A percentile compares a stretch with the other conserved stretches of the same genome.
phyloP scores from a whole-genome alignment of 371 early-diverging fungal genomes.

The Rhizopus sp. region DNA sequence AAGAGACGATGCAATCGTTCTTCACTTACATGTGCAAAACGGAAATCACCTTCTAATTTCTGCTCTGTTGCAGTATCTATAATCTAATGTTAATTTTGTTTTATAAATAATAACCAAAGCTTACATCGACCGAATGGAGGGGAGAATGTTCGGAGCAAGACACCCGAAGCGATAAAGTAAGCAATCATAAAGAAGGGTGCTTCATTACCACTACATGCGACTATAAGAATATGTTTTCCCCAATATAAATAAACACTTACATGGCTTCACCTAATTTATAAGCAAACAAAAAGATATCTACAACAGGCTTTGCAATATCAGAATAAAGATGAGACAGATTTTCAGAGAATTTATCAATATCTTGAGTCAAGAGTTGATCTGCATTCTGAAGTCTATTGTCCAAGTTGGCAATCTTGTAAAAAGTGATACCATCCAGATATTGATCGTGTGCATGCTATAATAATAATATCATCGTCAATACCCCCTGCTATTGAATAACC shows the following conservation, averaged over 20 bases:
- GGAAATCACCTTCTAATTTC: slow-evolving; percentile 84
- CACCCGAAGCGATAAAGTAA: slow-evolving; percentile 78
- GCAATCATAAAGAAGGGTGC: slow-evolving; percentile 82
- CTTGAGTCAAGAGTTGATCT: slow-evolving; percentile 86
- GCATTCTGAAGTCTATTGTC: slow-evolving; percentile 81
- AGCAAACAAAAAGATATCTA: slow-evolving; percentile 84
- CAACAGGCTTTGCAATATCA: slow-evolving; percentile 81
- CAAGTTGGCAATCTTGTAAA: slow-evolving; percentile 80
- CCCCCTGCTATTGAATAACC: neutral
- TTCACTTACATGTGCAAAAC: slow-evolving; percentile 71
- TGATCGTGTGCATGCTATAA: slow-evolving; percentile 76
- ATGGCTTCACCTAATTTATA: slow-evolving; percentile 84
- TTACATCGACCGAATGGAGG: slow-evolving; percentile 85
- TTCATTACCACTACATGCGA: slow-evolving; percentile 52
- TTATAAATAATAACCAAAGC: slow-evolving; percentile 8
- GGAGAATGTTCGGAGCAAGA: slow-evolving; percentile 74
- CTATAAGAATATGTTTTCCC: neutral
- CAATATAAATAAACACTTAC: slow-evolving; percentile 36
- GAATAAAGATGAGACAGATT: slow-evolving; percentile 77
- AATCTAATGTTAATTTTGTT: neutral
- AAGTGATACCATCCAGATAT: slow-evolving; percentile 80
- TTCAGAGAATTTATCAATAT: slow-evolving; percentile 84
- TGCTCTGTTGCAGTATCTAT: slow-evolving; percentile 78
- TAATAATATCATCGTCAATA: neutral
- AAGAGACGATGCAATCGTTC: no score